Conservation (phyloP, 495 filamentous ascomycete genomes). For the Hyaloscypha bicolor region DNA sequence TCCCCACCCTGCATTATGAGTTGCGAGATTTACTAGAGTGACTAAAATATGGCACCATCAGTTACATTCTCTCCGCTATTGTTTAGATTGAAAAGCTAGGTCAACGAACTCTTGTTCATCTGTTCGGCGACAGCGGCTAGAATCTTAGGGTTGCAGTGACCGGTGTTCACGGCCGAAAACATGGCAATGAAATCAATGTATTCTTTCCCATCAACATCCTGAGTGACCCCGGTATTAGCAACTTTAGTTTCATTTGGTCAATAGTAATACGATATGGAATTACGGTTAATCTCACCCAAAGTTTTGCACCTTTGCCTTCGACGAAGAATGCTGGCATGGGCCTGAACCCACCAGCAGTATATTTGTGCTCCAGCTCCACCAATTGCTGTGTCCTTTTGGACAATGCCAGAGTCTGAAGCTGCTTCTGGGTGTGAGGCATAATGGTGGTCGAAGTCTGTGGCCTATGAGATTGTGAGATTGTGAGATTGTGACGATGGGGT, state of each 20-base stretch:
- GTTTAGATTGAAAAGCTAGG: neutral
- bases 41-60: neutral
- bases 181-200: neutral
- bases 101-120: neutral
- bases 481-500: too few species aligned
- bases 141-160: constrained; percentile 2
- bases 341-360: constrained; percentile 9
- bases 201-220: constrained; percentile 13
- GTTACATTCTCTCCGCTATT: neutral
- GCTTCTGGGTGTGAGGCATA: neutral
- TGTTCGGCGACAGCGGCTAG: neutral
- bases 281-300: neutral
- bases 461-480: too few species aligned
- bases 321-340: constrained; percentile 1
- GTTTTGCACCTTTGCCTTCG: constrained; percentile 1
- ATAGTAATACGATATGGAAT: neutral
- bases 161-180: neutral
- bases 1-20: neutral
- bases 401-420: neutral
- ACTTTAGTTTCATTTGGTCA: too few species aligned
- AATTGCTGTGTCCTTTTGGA: neutral
- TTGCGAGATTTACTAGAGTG: neutral
- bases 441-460: neutral
- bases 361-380: constrained; percentile 1
- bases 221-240: too few species aligned